Evolutionary conservation across 257 asterid genomes (phyloP).

Genomic region (Striga asiatica): DNA sequence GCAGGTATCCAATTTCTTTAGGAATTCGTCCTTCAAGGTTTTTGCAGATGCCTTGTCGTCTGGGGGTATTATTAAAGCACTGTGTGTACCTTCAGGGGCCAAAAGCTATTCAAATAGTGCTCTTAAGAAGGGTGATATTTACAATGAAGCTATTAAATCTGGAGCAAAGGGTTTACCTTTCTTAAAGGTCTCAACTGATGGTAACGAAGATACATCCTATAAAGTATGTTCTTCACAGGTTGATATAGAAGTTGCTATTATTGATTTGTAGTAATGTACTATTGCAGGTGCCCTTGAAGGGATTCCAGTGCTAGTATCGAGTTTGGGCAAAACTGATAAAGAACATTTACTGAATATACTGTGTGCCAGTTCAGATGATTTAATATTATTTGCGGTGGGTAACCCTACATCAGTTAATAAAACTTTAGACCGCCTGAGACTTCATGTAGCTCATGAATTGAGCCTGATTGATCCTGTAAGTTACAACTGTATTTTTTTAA

Average conservation of each 20-base stretch:
- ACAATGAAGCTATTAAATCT: slow-evolving; percentile 69
- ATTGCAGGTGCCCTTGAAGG: slow-evolving; percentile 79
- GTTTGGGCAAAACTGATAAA: slow-evolving; percentile 44
- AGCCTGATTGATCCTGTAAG: slow-evolving; percentile 80
- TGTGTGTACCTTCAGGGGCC: slow-evolving; percentile 76
- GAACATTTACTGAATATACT: slow-evolving; percentile 41
- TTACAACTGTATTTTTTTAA: too few species aligned
- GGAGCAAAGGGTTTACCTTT: slow-evolving; percentile 97
- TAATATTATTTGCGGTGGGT: slow-evolving; percentile 91
- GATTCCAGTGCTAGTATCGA: slow-evolving; percentile 62
- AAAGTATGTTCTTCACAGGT: background rate
- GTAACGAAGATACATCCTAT: slow-evolving; percentile 31
- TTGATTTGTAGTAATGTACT: slow-evolving; percentile 4
- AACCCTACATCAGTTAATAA: slow-evolving; percentile 60
- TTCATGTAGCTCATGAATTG: slow-evolving; percentile 58
- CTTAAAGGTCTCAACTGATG: slow-evolving; percentile 71
- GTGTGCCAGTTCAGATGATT: slow-evolving; percentile 69
- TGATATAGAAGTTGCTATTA: background rate
- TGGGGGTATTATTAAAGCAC: slow-evolving; percentile 64
- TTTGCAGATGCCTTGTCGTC: slow-evolving; percentile 60
- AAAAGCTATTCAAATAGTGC: slow-evolving; percentile 75
- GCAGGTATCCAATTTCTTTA: slow-evolving; percentile 74
- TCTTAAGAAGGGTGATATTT: slow-evolving; percentile 85
- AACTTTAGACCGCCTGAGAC: slow-evolving; percentile 63
- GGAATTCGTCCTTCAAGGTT: slow-evolving; percentile 71